phyloP scores from a whole-genome alignment of 2,329 filamentous ascomycete species.

The Penicillium brevicompactum region DNA sequence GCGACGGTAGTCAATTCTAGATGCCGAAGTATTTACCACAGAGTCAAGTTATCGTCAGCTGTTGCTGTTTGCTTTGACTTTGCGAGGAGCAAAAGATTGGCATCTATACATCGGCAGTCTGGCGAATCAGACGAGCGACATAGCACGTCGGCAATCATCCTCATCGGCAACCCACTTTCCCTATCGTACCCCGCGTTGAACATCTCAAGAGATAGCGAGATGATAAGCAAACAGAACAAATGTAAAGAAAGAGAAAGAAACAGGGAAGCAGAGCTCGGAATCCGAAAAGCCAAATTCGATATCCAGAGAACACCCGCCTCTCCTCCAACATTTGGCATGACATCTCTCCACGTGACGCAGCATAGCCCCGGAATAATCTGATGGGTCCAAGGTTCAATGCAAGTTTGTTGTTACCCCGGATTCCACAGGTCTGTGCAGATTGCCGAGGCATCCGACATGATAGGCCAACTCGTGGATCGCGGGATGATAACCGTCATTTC shows the following conservation, averaged over 20 bases:
- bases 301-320: too few species aligned
- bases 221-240: neutral
- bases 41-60: neutral
- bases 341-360: too few species aligned
- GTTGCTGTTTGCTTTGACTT: neutral
- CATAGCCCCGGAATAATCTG: too few species aligned
- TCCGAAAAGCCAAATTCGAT: too few species aligned
- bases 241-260: neutral
- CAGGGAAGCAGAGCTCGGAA: neutral
- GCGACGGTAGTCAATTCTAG: neutral
- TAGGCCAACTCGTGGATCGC: neutral
- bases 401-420: neutral
- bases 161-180: conserved; percentile 8
- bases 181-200: conserved; percentile 1
- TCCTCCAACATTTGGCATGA: too few species aligned
- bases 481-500: neutral
- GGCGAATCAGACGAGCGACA: conserved; percentile 1
- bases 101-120: neutral
- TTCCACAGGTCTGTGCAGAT: neutral
- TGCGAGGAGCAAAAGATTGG: neutral
- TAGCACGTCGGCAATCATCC: conserved; percentile 1
- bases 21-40: neutral
- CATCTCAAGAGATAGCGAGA: neutral
- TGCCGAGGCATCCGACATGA: neutral
- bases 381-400: neutral